A percentile compares a stretch with the other conserved stretches of the same genome.
phyloP scores from a whole-genome alignment of 768 basidiomycete species.

The Leccinum variicolor region DNA sequence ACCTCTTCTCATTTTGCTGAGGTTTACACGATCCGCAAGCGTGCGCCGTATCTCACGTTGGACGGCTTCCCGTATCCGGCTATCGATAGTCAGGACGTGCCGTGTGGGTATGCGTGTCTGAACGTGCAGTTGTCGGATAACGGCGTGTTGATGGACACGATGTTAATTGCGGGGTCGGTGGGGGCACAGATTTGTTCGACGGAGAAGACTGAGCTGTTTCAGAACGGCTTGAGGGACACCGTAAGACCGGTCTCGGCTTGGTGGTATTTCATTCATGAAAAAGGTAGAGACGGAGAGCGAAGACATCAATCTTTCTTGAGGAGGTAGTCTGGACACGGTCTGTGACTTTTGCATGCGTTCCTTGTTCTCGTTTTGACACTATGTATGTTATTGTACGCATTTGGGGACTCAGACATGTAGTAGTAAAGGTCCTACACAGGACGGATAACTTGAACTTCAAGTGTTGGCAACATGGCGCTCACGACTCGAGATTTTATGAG shows the following conservation, averaged over 20 bases:
- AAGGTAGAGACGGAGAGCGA: neutral
- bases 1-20: slow-evolving; percentile 24
- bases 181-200: slow-evolving; percentile 30
- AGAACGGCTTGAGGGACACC: slow-evolving; percentile 31
- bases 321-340: too few species aligned
- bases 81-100: slow-evolving; percentile 27
- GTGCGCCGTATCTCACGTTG: slow-evolving; percentile 19
- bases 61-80: slow-evolving; percentile 30
- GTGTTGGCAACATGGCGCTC: too few species aligned
- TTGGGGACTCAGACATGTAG: too few species aligned
- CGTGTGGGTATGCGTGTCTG: slow-evolving; percentile 27
- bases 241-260: slow-evolving; percentile 30
- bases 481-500: too few species aligned
- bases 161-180: slow-evolving; percentile 30
- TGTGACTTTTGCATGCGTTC: neutral
- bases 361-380: neutral
- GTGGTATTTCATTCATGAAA: slow-evolving; percentile 29
- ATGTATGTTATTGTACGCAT: too few species aligned
- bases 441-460: too few species aligned
- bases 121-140: slow-evolving; percentile 29
- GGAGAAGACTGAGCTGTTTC: slow-evolving; percentile 28
- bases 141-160: slow-evolving; percentile 22
- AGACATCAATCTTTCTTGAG: too few species aligned
- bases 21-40: slow-evolving; percentile 22
- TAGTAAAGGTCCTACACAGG: too few species aligned